phyloP scores from a whole-genome alignment of 1,284 basidiomycete genomes.

The Bondarzewia mesenterica region DNA sequence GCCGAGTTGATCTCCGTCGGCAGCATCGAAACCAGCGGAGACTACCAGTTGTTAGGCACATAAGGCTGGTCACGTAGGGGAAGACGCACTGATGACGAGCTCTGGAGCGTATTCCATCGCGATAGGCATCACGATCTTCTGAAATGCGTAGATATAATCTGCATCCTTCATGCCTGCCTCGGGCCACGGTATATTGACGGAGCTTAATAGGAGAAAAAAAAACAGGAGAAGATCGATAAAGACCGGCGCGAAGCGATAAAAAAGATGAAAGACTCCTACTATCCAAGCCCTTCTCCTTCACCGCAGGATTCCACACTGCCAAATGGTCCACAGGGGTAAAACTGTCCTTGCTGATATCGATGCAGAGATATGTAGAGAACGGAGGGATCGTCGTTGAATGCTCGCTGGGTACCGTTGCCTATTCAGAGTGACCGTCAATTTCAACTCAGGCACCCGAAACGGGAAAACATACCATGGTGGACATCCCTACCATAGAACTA shows the following conservation, averaged over 20 bases:
- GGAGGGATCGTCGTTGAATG: constrained; percentile 86
- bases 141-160: constrained; percentile 96
- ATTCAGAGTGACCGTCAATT: constrained; percentile 7
- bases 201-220: constrained; percentile 36
- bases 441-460: constrained; percentile 5
- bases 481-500: constrained; percentile 68
- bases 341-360: constrained; percentile 84
- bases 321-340: constrained; percentile 91
- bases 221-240: constrained; percentile 1
- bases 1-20: constrained; percentile 87
- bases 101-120: constrained; percentile 95
- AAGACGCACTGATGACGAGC: constrained; percentile 81
- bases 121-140: constrained; percentile 94
- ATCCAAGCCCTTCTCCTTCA: constrained; percentile 76
- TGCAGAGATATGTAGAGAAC: constrained; percentile 97
- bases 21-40: constrained; percentile 97
- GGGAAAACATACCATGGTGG: constrained; percentile 77
- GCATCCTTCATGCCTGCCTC: constrained; percentile 84
- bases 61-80: background rate
- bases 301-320: constrained; percentile 85
- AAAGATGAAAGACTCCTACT: no score
- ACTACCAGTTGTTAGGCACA: constrained; percentile 40
- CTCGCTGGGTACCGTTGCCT: constrained; percentile 96
- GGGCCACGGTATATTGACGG: constrained; percentile 97
- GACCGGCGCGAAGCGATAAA: no score